phyloP scores from a whole-genome alignment of 257 asterid species.

The Solanum sitiens region DNA sequence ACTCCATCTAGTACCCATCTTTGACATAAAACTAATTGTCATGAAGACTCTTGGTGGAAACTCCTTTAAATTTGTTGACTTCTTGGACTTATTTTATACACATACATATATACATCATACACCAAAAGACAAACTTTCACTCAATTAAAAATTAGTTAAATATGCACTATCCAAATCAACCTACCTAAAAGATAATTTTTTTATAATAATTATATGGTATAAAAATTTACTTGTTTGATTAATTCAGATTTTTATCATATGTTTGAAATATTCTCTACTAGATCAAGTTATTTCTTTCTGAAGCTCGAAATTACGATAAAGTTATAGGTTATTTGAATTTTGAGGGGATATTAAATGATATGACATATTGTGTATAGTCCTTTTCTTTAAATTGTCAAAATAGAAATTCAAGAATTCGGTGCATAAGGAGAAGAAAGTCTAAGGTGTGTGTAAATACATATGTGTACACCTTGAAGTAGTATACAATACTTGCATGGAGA shows the following conservation, averaged over 20 bases:
- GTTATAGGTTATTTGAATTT: neutral
- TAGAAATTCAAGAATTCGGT: neutral
- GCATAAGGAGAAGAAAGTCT: neutral
- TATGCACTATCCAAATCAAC: neutral
- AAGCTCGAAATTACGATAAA: neutral
- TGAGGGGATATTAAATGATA: neutral
- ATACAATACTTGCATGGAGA: neutral
- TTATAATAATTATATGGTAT: neutral
- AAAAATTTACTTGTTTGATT: neutral
- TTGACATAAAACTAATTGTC: neutral
- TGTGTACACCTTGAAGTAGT: neutral
- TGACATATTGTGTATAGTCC: neutral
- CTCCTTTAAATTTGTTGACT: neutral
- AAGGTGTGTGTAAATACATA: neutral
- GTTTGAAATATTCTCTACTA: neutral
- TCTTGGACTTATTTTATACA: neutral
- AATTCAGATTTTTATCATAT: neutral
- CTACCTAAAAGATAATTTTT: neutral
- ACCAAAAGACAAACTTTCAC: neutral
- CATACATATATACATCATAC: neutral
- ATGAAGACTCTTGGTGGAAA: neutral
- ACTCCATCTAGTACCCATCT: neutral
- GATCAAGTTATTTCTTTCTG: neutral
- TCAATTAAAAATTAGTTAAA: neutral
- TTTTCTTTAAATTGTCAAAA: neutral